These are phyloP conservation scores for Colletotrichum agaves DNA, from an alignment of 2,329 filamentous ascomycete genomes.

Conservation along the genomic window DNA sequence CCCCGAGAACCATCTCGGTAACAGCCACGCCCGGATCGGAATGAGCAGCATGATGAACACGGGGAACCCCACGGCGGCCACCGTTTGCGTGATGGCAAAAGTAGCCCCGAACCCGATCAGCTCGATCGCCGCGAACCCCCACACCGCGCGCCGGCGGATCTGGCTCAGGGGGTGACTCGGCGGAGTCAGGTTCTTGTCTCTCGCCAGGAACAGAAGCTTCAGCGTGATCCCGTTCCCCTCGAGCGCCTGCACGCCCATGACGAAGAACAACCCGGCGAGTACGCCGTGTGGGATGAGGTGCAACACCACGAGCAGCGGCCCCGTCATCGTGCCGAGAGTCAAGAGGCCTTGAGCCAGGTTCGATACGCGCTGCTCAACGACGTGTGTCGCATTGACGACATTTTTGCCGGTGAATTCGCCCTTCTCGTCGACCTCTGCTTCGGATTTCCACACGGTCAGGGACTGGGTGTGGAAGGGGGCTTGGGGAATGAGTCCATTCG, in stretches of 20 bases:
- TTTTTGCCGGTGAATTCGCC: constrained; percentile 67
- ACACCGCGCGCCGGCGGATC: constrained; percentile 75
- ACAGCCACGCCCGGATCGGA: constrained; percentile 70
- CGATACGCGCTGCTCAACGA: constrained; percentile 83
- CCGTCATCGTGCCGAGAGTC: constrained; percentile 82
- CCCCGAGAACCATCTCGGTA: constrained; percentile 69
- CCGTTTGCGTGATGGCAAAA: constrained; percentile 85
- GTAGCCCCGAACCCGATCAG: constrained; percentile 79
- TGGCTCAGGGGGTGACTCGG: constrained; percentile 67
- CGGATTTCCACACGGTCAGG: constrained; percentile 72
- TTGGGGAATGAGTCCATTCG: constrained; percentile 86
- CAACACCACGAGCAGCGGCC: constrained; percentile 77
- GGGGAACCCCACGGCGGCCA: constrained; percentile 84
- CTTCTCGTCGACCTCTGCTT: constrained; percentile 64
- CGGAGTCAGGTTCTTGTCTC: constrained; percentile 72
- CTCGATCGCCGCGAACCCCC: constrained; percentile 76
- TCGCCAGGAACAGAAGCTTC: constrained; percentile 76
- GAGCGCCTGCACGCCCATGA: constrained; percentile 85
- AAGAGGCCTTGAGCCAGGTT: constrained; percentile 83
- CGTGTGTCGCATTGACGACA: constrained; percentile 60
- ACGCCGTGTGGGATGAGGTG: constrained; percentile 84
- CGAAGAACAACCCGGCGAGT: constrained; percentile 83
- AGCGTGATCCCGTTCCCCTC: constrained; percentile 80
- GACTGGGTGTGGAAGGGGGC: constrained; percentile 85
- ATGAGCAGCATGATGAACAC: constrained; percentile 77